Base-by-base conservation (phyloP, 257 asterid genomes). In the Solanum stenotomum region DNA sequence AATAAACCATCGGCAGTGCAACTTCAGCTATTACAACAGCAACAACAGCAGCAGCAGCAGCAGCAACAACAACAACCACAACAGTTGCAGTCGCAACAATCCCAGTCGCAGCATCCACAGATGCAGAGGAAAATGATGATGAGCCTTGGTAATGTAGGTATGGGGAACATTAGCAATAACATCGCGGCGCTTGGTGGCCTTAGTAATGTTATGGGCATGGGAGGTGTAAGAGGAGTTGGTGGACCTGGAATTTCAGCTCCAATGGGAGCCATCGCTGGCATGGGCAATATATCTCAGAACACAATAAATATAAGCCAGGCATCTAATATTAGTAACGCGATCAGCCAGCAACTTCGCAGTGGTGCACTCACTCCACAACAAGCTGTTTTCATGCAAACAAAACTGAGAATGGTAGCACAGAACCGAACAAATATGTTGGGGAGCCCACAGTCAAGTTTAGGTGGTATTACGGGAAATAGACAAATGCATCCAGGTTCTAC, bases 81-180 rank as follows among this genome's bases (percentile, higher is more conserved):
- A 61, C 88, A 87, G 11, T 94, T 89, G 35, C 95, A 91, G 61
- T 92, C 90, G 8, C 95, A 92, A 67, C 94, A 90, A 84, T 92
- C 88, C 83, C 95, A 92, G 86, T 92, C 88, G 42, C 95, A 91
- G 83, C 94, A 89, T 40, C 74, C 88, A 68, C 90, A 89, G 40
- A 88, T 91, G 91, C 98, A 94, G 94, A 95, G 98, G 89, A 97
- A 94, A 87, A 94, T 95, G 94, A 93, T 97, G 95, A 86, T 92
- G 68, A 90, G 97, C 70, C 91, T 95, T 68, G 98, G 98, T 89
- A 91, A 85, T 61, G 96, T 94, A 35, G 95, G 97, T 88, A 93
- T 93, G 94, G 96, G 97, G 40, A 95, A 90, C 91, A 91, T 94
- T 83, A 91, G 94, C 83, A 97, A 92, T 89, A 94, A 90, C 87